Conservation (phyloP, 73 alveolate species). For the Paraurostyla sp. region DNA sequence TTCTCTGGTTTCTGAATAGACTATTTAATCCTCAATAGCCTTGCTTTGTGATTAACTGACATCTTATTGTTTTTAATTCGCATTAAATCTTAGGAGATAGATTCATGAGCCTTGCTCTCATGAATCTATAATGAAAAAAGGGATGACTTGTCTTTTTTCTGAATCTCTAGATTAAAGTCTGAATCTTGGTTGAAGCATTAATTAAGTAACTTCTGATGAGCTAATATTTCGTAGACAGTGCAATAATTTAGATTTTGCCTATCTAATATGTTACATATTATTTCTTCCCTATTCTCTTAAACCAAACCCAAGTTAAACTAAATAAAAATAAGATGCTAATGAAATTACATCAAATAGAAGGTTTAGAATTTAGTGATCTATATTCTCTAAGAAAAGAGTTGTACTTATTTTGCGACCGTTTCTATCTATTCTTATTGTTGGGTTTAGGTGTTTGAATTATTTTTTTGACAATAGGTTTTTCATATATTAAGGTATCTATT, state of each 20-base stretch:
- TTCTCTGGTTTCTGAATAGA: too few relatives aligned
- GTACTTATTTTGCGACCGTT: not conserved
- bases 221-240: constrained; percentile 50
- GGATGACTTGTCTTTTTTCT: too few relatives aligned
- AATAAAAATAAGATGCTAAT: not conserved
- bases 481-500: constrained; percentile 48
- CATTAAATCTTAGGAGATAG: too few relatives aligned
- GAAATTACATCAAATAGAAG: constrained; percentile 39
- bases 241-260: constrained; percentile 2
- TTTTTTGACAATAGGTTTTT: not conserved
- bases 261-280: not conserved
- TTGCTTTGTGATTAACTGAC: too few relatives aligned
- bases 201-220: constrained; percentile 50
- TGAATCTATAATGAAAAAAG: not conserved
- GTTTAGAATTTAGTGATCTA: constrained; percentile 59
- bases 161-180: not conserved
- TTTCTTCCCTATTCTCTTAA: constrained; percentile 6
- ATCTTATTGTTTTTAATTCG: too few relatives aligned
- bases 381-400: not conserved
- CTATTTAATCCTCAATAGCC: too few relatives aligned
- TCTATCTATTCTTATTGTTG: too few relatives aligned
- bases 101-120: too few relatives aligned
- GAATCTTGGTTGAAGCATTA: constrained; percentile 17
- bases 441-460: not conserved
- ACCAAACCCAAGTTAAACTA: not conserved